These are phyloP conservation scores for Thelonectria olida DNA, from an alignment of 2,329 filamentous ascomycete species.

Conservation along the genomic window DNA sequence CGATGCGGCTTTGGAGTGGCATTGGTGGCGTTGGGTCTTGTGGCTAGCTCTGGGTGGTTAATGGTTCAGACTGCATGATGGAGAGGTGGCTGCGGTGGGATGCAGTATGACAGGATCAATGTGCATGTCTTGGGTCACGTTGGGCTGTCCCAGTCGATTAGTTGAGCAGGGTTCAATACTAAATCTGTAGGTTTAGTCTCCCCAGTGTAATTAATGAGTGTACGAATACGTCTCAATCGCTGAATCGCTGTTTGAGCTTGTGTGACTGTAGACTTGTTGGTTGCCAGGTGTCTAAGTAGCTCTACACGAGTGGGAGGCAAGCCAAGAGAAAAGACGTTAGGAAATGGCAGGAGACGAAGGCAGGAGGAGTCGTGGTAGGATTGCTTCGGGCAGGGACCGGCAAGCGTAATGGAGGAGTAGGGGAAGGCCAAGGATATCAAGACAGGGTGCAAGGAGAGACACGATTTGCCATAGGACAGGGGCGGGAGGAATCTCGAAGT, in stretches of 20 bases:
- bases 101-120: neutral
- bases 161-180: constrained; percentile 1
- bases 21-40: neutral
- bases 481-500: constrained; percentile 17
- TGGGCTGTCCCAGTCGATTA: neutral
- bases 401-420: neutral
- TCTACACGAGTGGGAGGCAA: neutral
- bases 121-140: constrained; percentile 13
- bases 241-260: neutral
- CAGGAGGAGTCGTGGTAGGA: neutral
- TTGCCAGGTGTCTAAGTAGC: neutral
- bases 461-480: neutral
- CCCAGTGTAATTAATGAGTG: neutral
- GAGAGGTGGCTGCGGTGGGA: neutral
- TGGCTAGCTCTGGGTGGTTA: constrained; percentile 2
- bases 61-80: neutral
- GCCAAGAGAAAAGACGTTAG: constrained; percentile 3
- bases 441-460: too few relatives aligned
- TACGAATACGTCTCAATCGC: neutral
- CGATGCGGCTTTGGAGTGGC: neutral
- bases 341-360: neutral
- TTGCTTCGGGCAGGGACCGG: constrained; percentile 5
- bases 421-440: neutral
- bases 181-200: neutral
- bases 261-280: neutral